Evolutionary conservation across 2,329 filamentous ascomycete species (phyloP).

Genomic region (Cladophialophora yegresii): DNA sequence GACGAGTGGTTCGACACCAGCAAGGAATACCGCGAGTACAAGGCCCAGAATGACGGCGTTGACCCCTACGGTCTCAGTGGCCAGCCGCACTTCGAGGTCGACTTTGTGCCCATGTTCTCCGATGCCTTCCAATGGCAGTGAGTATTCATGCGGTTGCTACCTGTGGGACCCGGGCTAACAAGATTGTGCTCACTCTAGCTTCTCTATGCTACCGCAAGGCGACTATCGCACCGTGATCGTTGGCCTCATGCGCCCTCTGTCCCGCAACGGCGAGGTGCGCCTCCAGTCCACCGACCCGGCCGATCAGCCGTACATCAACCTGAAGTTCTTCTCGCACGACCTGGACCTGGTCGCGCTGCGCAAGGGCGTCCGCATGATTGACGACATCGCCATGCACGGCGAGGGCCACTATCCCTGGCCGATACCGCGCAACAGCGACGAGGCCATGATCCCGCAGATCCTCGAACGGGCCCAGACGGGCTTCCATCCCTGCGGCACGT

Average conservation of each 20-base stretch:
- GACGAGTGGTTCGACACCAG: slow-evolving; percentile 56
- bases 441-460: slow-evolving; percentile 58
- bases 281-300: slow-evolving; percentile 46
- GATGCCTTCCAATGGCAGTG: slow-evolving; percentile 54
- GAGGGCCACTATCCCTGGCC: slow-evolving; percentile 63
- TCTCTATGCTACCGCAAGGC: slow-evolving; percentile 48
- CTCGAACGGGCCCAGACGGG: slow-evolving; percentile 62
- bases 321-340: slow-evolving; percentile 52
- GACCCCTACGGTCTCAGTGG: slow-evolving; percentile 60
- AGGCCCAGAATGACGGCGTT: slow-evolving; percentile 44
- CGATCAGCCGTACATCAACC: slow-evolving; percentile 47
- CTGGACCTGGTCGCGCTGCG: slow-evolving; percentile 60
- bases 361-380: slow-evolving; percentile 58
- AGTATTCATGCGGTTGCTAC: not conserved
- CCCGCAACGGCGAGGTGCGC: slow-evolving; percentile 47
- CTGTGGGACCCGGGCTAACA: not conserved
- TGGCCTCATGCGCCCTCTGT: slow-evolving; percentile 53
- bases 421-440: slow-evolving; percentile 59
- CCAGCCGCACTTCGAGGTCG: slow-evolving; percentile 64
- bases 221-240: slow-evolving; percentile 61
- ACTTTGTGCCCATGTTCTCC: slow-evolving; percentile 63
- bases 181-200: slow-evolving; percentile 23
- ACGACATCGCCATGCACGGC: slow-evolving; percentile 59
- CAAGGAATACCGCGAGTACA: slow-evolving; percentile 51
- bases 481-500: slow-evolving; percentile 61